Conservation (phyloP, 2,329 filamentous ascomycete genomes). For the Botrytis fabae region DNA sequence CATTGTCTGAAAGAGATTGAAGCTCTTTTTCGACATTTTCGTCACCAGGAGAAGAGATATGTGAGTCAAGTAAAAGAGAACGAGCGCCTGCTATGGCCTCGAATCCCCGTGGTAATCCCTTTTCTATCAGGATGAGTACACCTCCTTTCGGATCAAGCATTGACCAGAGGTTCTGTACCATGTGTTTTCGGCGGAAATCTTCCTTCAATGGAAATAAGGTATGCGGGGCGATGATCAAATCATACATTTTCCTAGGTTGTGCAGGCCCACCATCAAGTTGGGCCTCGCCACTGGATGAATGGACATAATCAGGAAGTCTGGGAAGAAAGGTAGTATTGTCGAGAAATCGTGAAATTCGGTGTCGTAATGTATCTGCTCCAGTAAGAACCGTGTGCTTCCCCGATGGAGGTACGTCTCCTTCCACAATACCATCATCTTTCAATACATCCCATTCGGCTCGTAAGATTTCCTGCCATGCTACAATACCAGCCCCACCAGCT, state of each 20-base stretch:
- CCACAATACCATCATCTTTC: slow-evolving; percentile 50
- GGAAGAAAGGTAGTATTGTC: slow-evolving; percentile 91
- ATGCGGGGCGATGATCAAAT: slow-evolving; percentile 88
- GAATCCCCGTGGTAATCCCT: slow-evolving; percentile 87
- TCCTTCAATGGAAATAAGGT: slow-evolving; percentile 74
- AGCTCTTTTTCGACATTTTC: slow-evolving; percentile 44
- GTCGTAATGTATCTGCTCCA: slow-evolving; percentile 71
- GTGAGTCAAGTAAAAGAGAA: slow-evolving; percentile 72
- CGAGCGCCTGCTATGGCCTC: slow-evolving; percentile 87
- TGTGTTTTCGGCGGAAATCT: slow-evolving; percentile 72
- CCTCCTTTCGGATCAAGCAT: slow-evolving; percentile 82
- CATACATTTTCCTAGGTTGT: slow-evolving; percentile 73
- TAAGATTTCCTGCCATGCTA: slow-evolving; percentile 77
- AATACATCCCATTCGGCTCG: slow-evolving; percentile 79
- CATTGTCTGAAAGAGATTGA: slow-evolving; percentile 32
- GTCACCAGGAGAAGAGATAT: slow-evolving; percentile 64
- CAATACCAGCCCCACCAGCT: slow-evolving; percentile 68
- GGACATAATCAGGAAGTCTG: slow-evolving; percentile 82
- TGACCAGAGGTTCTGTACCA: slow-evolving; percentile 87
- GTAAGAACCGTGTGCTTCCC: slow-evolving; percentile 81
- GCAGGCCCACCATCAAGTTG: slow-evolving; percentile 58
- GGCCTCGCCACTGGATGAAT: slow-evolving; percentile 59
- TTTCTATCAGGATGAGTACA: slow-evolving; percentile 84
- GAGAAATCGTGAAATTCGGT: slow-evolving; percentile 73
- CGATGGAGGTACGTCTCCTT: slow-evolving; percentile 53